Evolutionary conservation across 148 eudicot species (phyloP), one percentile per base, ranked within the genome.

Genomic region (Heliamphora exappendiculata): DNA sequence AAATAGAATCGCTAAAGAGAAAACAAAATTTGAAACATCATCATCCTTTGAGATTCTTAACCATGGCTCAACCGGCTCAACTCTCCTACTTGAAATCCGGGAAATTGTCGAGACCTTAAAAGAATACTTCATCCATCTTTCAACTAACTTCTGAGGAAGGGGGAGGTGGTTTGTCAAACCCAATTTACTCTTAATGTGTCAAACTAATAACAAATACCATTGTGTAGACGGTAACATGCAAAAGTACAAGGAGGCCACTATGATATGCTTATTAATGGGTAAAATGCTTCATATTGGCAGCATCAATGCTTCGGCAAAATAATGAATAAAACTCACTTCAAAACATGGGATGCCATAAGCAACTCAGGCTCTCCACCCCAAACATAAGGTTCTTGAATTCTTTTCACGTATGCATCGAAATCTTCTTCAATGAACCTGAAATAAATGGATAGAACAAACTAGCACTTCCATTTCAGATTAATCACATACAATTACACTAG

Each of bases 361-460:
- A 92, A 69, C 78, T 90, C 92, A 0, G 90, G 97, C 80, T 91
- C 93, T 81, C 93, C 93, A 76, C 94, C 94, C 97, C 97, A 90
- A 5, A 85, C 86, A 79, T 83, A 87, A 8, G 92, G 90, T 74
- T 86, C 78, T 77, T 85, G 78, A 66, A 92, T 88, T 77, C 88
- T 83, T 67, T 87, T 77, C 57, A 88, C 89, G 78, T 92, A 92
- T 16, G 79, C 75, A 83, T 90, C 92, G 70, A 92, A 92, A 67
- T 92, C 97, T 54, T 82, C 97, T 67, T 88, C 97, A 53, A 90
- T 87, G 75, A 87, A 88, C 91, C 97, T 90, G 81, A 29, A 63
- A 39, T 54, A 8, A 17, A 53, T 19, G 31, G 58, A 39, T 50
- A 37, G 17, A 10, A 73, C 11, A 72, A 19, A 8, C 34, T 57